Base-by-base conservation (phyloP, 176 grass and related monocot species). In the Lolium perenne region DNA sequence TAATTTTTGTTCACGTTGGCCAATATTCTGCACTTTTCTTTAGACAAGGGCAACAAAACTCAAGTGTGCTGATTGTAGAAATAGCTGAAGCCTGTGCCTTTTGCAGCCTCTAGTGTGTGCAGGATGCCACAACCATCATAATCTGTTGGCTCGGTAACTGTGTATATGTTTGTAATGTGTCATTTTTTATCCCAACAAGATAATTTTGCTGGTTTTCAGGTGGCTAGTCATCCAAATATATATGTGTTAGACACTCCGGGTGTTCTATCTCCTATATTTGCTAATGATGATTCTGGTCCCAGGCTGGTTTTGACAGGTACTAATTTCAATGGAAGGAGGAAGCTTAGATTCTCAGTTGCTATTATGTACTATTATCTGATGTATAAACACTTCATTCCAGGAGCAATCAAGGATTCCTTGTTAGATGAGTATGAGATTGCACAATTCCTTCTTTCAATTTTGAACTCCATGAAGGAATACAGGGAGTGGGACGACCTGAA, bases 211-310 rank as follows among this genome's bases (percentile, higher is more conserved):
- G 3, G 49, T 82, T 85, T 85, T 51, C 89, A 94, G 95, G 89
- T 97, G 66, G 90, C 86, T 62, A 94, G 88, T 46, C 95, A 91
- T 92, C 92, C 92, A 2, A 97, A 94, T 86, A 92, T 94, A 77
- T 97, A 92, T 71, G 78, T 92, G 74, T 83, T 97, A 85, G 92
- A 92, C 47, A 91, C 90, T 20, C 95, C 90, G 18, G 95, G 92
- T 76, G 53, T 97, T 85, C 80, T 92, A 47, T 87, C 80, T 43
- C 88, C 81, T 41, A 85, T 49, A 80, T 79, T 92, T 80, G 45
- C 29, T 18, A 17, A 84, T 76, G 86, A 83, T 73, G 88, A 89
- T 49, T 89, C 17, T 23, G 80, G 81, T 29, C 73, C 88, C 16
- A 89, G 45, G 85, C 80, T 97, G 74, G 74, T 86, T 51, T 86